A percentile compares a stretch with the other conserved stretches of the same genome.
These are phyloP conservation scores for Fusarium duplospermum DNA, from an alignment of 2,329 filamentous ascomycete genomes.

Conservation along the genomic window DNA sequence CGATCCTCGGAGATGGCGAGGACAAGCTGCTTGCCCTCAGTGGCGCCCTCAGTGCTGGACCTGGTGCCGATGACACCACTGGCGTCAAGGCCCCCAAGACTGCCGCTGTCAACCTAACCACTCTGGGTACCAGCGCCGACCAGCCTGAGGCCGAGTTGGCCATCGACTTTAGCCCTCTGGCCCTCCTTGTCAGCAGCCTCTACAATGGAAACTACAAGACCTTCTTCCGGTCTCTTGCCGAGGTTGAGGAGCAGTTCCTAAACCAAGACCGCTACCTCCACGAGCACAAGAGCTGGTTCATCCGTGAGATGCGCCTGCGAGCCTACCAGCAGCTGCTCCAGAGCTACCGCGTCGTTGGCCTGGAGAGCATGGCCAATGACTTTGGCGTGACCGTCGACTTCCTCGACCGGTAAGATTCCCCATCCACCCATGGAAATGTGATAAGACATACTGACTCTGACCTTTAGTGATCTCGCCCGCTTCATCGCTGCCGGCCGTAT, in stretches of 20 bases:
- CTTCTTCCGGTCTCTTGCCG: slow-evolving; percentile 90
- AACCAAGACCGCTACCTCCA: slow-evolving; percentile 94
- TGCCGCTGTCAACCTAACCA: slow-evolving; percentile 84
- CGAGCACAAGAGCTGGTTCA: slow-evolving; percentile 97
- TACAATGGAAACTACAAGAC: slow-evolving; percentile 95
- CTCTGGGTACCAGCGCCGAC: slow-evolving; percentile 77
- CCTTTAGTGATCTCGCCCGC: slow-evolving; percentile 84
- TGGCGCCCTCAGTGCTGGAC: slow-evolving; percentile 83
- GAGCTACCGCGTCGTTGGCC: slow-evolving; percentile 96
- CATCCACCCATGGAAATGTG: neutral
- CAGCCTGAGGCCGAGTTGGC: slow-evolving; percentile 83
- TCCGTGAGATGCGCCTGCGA: slow-evolving; percentile 96
- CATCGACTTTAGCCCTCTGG: slow-evolving; percentile 89
- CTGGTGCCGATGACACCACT: slow-evolving; percentile 83
- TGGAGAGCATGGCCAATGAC: slow-evolving; percentile 96
- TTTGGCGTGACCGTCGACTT: slow-evolving; percentile 98
- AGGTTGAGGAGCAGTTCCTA: slow-evolving; percentile 93
- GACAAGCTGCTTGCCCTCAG: slow-evolving; percentile 87
- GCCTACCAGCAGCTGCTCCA: slow-evolving; percentile 97
- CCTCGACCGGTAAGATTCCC: slow-evolving; percentile 80
- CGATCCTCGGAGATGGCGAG: slow-evolving; percentile 89
- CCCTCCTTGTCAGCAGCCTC: slow-evolving; percentile 88
- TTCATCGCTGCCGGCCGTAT: slow-evolving; percentile 97
- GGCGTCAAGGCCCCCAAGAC: slow-evolving; percentile 66
- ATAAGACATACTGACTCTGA: slow-evolving; percentile 4